A percentile compares a stretch with the other conserved stretches of the same genome.
Evolutionary conservation across 805 yeast genomes (phyloP).

Genomic region (Gaillardinia entomophila): DNA sequence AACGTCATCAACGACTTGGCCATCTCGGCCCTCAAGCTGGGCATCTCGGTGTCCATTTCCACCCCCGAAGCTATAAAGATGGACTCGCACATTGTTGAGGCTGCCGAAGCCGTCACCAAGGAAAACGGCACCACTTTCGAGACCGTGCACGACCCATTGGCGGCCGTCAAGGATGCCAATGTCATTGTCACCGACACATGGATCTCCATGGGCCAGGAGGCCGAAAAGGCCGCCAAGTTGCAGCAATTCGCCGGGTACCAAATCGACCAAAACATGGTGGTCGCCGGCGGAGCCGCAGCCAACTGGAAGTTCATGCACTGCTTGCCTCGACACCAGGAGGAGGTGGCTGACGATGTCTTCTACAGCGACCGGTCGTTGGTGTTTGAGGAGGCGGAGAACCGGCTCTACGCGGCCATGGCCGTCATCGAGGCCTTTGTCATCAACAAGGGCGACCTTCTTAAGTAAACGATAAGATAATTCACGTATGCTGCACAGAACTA

Average conservation of each 20-base stretch:
- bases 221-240: conserved; percentile 63
- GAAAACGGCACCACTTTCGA: conserved; percentile 33
- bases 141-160: conserved; percentile 65
- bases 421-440: conserved; percentile 85
- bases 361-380: conserved; percentile 77
- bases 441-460: conserved; percentile 28
- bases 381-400: conserved; percentile 93
- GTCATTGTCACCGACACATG: conserved; percentile 93
- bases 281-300: conserved; percentile 49
- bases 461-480: too few relatives aligned
- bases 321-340: conserved; percentile 91
- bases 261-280: conserved; percentile 61
- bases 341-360: conserved; percentile 90
- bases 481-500: too few relatives aligned
- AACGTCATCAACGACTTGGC: conserved; percentile 93
- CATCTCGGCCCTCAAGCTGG: conserved; percentile 77
- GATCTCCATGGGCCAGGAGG: conserved; percentile 97
- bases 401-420: conserved; percentile 94
- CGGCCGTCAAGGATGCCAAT: conserved; percentile 69
- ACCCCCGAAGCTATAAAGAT: conserved; percentile 74
- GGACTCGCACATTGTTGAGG: conserved; percentile 45
- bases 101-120: conserved; percentile 44
- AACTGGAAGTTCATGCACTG: conserved; percentile 96
- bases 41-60: conserved; percentile 79
- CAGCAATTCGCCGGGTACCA: conserved; percentile 85